These are phyloP conservation scores for Penicillium cinerascens DNA, from an alignment of 495 filamentous ascomycete genomes.

Conservation along the genomic window DNA sequence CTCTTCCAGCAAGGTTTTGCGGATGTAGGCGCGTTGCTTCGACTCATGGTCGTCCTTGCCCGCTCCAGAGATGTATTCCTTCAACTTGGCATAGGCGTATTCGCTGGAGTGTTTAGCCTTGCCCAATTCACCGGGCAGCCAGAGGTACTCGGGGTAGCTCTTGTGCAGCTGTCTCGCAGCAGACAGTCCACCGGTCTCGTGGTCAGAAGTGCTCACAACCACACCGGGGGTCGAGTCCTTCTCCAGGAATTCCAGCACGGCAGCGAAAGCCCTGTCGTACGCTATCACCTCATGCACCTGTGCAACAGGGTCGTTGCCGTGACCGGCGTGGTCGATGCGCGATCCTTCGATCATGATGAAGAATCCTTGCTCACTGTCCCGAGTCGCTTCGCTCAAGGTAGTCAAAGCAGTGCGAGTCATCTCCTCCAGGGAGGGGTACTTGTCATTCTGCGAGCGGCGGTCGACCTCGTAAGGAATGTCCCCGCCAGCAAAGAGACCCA, in stretches of 20 bases:
- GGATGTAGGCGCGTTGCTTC: slow-evolving; percentile 51
- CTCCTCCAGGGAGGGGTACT: slow-evolving; percentile 86
- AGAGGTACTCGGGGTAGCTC: slow-evolving; percentile 73
- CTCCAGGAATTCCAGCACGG: slow-evolving; percentile 80
- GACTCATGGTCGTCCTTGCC: slow-evolving; percentile 19
- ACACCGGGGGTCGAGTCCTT: slow-evolving; percentile 69
- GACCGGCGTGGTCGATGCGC: slow-evolving; percentile 93
- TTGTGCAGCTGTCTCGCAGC: slow-evolving; percentile 69
- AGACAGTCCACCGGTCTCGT: slow-evolving; percentile 89
- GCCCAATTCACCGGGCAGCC: slow-evolving; percentile 78
- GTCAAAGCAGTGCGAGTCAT: slow-evolving; percentile 82
- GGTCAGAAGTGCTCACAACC: slow-evolving; percentile 85
- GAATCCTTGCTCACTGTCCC: slow-evolving; percentile 85
- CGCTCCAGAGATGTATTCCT: slow-evolving; percentile 45
- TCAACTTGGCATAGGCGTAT: slow-evolving; percentile 58
- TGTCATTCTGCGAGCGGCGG: slow-evolving; percentile 67
- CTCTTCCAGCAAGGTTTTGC: slow-evolving; percentile 53
- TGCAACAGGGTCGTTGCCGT: slow-evolving; percentile 90
- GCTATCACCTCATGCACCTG: slow-evolving; percentile 93
- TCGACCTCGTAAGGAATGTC: slow-evolving; percentile 95
- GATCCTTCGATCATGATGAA: slow-evolving; percentile 98
- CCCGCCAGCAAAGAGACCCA: slow-evolving; percentile 78
- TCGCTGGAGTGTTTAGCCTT: slow-evolving; percentile 79
- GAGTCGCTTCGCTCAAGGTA: slow-evolving; percentile 77
- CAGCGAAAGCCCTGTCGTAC: slow-evolving; percentile 81